These are phyloP conservation scores for Inga laurina DNA, from an alignment of 306 rosid species.

Conservation along the genomic window DNA sequence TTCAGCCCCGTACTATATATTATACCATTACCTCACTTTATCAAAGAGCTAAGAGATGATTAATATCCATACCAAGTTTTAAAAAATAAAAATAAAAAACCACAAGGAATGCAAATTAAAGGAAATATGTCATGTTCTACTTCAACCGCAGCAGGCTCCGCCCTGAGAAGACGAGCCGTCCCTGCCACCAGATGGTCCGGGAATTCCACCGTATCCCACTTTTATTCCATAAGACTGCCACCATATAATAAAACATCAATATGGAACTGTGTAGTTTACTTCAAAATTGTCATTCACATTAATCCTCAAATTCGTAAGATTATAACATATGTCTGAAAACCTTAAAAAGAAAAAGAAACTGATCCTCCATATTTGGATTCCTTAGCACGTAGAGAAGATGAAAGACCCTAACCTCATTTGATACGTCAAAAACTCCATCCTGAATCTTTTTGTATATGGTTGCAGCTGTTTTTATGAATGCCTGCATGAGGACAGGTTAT, in stretches of 20 bases:
- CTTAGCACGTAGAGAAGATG: not conserved
- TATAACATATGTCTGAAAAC: not conserved
- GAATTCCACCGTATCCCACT: constrained; percentile 96
- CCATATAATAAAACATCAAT: constrained; percentile 30
- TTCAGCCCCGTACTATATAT: constrained; percentile 35
- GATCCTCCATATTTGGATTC: constrained; percentile 10
- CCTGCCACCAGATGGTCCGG: constrained; percentile 97
- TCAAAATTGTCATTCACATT: constrained; percentile 12
- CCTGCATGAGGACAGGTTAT: constrained; percentile 46
- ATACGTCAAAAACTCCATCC: constrained; percentile 96
- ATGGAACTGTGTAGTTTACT: not conserved
- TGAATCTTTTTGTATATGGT: constrained; percentile 93
- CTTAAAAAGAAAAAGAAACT: not conserved
- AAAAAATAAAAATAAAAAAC: constrained; percentile 21
- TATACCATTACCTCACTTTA: constrained; percentile 51
- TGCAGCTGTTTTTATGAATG: constrained; percentile 94
- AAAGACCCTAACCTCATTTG: constrained; percentile 79
- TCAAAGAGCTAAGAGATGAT: constrained; percentile 26
- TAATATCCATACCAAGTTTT: constrained; percentile 42
- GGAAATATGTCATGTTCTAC: constrained; percentile 35
- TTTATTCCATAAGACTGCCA: constrained; percentile 97
- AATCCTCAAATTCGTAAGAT: constrained; percentile 20
- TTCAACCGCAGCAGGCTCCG: constrained; percentile 92
- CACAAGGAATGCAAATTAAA: constrained; percentile 26
- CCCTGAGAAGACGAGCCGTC: constrained; percentile 82